Evolutionary conservation across 768 basidiomycete genomes (phyloP), one percentile per base, ranked within the genome.

Genomic region (Podaxis sp.): DNA sequence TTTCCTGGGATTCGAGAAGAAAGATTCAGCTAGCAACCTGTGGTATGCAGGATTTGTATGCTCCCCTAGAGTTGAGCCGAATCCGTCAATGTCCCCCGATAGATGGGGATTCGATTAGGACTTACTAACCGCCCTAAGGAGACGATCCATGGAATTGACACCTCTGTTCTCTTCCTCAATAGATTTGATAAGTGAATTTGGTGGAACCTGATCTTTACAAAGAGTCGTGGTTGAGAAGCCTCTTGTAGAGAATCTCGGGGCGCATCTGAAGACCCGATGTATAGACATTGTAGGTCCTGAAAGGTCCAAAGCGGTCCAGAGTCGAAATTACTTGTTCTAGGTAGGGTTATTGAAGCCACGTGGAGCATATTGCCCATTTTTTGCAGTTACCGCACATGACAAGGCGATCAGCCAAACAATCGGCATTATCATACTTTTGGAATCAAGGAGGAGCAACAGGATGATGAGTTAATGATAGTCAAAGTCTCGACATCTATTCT

Each of bases 91-190:
- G 21, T 9, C 4, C 11, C 3, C 7, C 27, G 47, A 25, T 10
- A 27, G 21, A 23, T 11, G 18, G 10, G 13, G 11, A 23, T 48
- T 48, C 18, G 42, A 48, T 16, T 48, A 23, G 42, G 47, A 74
- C 87, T 80, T 66, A 88, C 87, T 79, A 68, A 86, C 82, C 42
- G 72, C 72, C 59, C 77, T 80, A 62, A 88, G 71, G 27, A 88
- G 73, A 23, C 67, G 69, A 68, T 87, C 86, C 79, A 89, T 84
- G 13, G 77, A 73, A 9, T 74, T 77, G 11, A 89, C 77, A 70
- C 86, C 83, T 58, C 84, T 77, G 3, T 79, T 84, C 69, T 88
- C 88, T 57, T 81, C 76, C 18, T 70, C 71, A 18, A 78, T 73
- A 6, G 75, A 73, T 14, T 68, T 67, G 5, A 68, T 60, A 37